Conservation (phyloP, 1,139 yeast species). For the Nakaseomyces bracarensis region DNA sequence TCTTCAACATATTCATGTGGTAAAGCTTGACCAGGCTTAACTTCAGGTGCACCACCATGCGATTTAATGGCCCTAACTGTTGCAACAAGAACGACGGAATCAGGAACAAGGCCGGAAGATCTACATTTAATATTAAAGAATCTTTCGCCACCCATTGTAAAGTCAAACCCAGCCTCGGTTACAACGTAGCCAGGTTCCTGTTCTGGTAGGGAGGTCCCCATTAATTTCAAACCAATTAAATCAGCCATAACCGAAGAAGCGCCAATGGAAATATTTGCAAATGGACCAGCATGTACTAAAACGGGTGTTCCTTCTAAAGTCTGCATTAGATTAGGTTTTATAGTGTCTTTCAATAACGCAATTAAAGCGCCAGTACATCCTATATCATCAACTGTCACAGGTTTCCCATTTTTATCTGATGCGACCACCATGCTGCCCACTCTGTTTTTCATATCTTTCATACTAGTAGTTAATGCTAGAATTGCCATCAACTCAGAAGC, state of each 20-base stretch:
- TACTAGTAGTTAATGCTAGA: constrained; percentile 76
- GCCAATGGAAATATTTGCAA: constrained; percentile 95
- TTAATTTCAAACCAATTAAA: constrained; percentile 86
- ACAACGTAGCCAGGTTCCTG: constrained; percentile 57
- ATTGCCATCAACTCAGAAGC: constrained; percentile 99
- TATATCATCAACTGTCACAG: constrained; percentile 91
- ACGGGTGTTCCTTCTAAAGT: constrained; percentile 98
- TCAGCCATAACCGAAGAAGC: constrained; percentile 94
- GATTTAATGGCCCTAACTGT: constrained; percentile 71
- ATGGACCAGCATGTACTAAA: constrained; percentile 97
- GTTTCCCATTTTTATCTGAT: constrained; percentile 70
- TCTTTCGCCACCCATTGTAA: constrained; percentile 86
- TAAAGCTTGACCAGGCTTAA: constrained; percentile 69
- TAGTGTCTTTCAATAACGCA: constrained; percentile 91
- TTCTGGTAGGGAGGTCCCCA: constrained; percentile 61
- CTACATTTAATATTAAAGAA: constrained; percentile 74
- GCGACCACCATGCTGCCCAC: constrained; percentile 90
- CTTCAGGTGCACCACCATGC: constrained; percentile 81
- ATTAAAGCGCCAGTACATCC: constrained; percentile 98
- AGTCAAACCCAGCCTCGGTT: constrained; percentile 81
- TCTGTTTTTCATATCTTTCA: constrained; percentile 82
- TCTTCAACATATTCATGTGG: constrained; percentile 62
- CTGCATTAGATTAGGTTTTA: constrained; percentile 96
- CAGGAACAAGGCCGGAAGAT: constrained; percentile 63
- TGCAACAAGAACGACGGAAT: constrained; percentile 69